Evolutionary conservation across 257 asterid species (phyloP), one percentile per base, ranked within the genome.

Genomic region (Salvia hispanica): DNA sequence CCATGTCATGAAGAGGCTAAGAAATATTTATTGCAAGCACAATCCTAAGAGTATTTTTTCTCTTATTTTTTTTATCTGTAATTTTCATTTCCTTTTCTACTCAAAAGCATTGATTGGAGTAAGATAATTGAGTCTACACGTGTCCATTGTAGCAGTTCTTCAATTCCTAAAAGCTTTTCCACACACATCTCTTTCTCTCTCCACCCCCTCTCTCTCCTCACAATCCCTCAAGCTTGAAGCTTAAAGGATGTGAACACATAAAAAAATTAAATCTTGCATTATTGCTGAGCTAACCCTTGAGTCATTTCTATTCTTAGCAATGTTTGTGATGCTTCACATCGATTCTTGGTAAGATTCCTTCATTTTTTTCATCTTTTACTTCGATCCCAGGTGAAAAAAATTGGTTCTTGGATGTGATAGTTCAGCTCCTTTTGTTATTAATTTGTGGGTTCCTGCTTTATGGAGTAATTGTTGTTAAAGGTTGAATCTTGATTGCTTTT

Each of bases 41-140:
- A 18, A 71, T 58, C 76, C 21, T 70, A 48, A 60, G 37, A 21
- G 57, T 52, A 3, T 51, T 46, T 42, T n/a, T 12, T 16, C 16
- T 70, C n/a, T 55, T 75, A 0, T 43, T 74, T 54, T 79, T 68
- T 71, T 59, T 50, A 40, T 34, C 46, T 71, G 53, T 47, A 7
- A 25, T 10, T 25, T 58, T 16, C 46, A 37, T 71, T 71, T 62
- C 57, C 59, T 53, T 44, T 73, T 73, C 60, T 18, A 7, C 57
- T 25, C 72, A 34, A 56, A 46, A 39, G 83, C 86, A 85, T 85
- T 85, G 88, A 92, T 84, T 88, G 94, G 79, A 80, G 87, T 83
- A 78, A 58, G 96, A 92, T 89, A 81, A 87, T 79, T 82, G 88
- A 83, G 72, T 79, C 79, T 77, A 86, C 91, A 89, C 96, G 98